These are phyloP conservation scores for Septoria linicola DNA, from an alignment of 2,329 filamentous ascomycete genomes.

Conservation along the genomic window DNA sequence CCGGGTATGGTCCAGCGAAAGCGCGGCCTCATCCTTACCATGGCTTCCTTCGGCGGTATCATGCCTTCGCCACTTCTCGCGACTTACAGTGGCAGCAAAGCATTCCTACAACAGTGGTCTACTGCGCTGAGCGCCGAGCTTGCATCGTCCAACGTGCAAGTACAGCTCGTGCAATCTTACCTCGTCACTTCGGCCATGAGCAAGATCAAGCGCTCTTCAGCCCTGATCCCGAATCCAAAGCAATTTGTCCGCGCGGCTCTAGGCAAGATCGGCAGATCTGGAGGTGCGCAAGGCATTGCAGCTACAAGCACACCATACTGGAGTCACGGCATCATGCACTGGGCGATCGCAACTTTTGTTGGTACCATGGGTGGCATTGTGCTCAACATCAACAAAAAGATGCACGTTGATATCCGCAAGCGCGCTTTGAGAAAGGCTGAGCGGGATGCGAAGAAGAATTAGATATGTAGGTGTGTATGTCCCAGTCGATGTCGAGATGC, in stretches of 20 bases:
- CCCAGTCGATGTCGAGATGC: too few relatives aligned
- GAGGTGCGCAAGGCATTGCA: slow-evolving; percentile 73
- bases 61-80: slow-evolving; percentile 88
- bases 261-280: slow-evolving; percentile 73
- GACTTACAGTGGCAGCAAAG: slow-evolving; percentile 96
- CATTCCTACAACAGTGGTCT: slow-evolving; percentile 96
- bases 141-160: slow-evolving; percentile 74
- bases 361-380: slow-evolving; percentile 59
- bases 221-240: slow-evolving; percentile 76
- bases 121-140: slow-evolving; percentile 81
- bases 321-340: slow-evolving; percentile 87
- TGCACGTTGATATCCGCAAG: slow-evolving; percentile 81
- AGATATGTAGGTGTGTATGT: background rate
- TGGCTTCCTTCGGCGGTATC: slow-evolving; percentile 95
- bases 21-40: slow-evolving; percentile 86
- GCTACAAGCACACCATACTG: slow-evolving; percentile 91
- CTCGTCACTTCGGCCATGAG: slow-evolving; percentile 96
- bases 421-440: slow-evolving; percentile 81
- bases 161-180: slow-evolving; percentile 90
- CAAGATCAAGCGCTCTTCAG: slow-evolving; percentile 79
- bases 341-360: slow-evolving; percentile 64
- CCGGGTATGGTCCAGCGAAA: slow-evolving; percentile 82
- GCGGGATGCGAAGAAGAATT: slow-evolving; percentile 70
- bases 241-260: slow-evolving; percentile 77
- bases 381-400: slow-evolving; percentile 62